Evolutionary conservation across 129 eudicot genomes (phyloP), one percentile per base, ranked within the genome.

Genomic region (Flaveria brownii): DNA sequence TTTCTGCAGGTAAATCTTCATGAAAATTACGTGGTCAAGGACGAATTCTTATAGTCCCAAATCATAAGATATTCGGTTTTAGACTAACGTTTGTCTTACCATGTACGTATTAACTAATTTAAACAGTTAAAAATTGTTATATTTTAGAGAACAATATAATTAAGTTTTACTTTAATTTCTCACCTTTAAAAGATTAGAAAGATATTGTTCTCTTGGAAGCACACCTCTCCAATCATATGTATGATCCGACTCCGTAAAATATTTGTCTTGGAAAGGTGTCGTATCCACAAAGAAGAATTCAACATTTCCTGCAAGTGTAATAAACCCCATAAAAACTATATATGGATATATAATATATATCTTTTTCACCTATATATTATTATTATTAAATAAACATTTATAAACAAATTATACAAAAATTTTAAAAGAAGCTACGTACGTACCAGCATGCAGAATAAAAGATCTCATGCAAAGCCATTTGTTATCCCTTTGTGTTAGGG

Each of bases 271-370:
- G 39, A 90, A 87, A 1, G 96, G 96, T 45, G 90, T 90, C 5
- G 96, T 90, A 61, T 90, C 96, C 0, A 90, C 74, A 64, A 90
- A 90, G 79, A 90, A 90, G 18, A 90, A 85, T 2, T 90, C 92
- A 2, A 69, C 92, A 51, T 79, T 56, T 43, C 82, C 96, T 90
- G 84, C 50, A 45, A 9, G 50, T 45, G 50, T 9, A 45, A 9
- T 45, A 45, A 9, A 45, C 50, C 33, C 30, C 33, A 22, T 57
- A 59, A 23, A 59, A 9, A 22, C 33, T 9, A 18, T 56, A 56
- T 8, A 59, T 8, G 26, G 8, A 55, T 49, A 5, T 36, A 36
- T 36, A 36, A 36, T 36, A 36, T 36, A 36, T 36, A 47, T 47
- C 52, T 4, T 47, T 47, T 47, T 51, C 18, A 51, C 22, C 9